phyloP scores from a whole-genome alignment of 1,139 yeast species.

The Pichia sp. region DNA sequence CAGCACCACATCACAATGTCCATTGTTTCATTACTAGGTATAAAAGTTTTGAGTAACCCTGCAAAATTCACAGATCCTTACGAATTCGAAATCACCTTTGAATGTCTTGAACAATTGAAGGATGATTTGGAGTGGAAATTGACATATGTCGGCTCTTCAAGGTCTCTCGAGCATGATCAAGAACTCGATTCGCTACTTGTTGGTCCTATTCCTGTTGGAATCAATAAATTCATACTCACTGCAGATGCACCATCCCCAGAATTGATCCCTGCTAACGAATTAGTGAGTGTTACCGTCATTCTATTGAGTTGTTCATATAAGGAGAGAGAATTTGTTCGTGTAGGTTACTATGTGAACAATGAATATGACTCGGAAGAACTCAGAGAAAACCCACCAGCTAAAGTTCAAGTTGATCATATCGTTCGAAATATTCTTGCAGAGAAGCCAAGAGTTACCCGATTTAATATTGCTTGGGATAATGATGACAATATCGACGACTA shows the following conservation, averaged over 20 bases:
- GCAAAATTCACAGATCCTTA: slow-evolving; percentile 91
- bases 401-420: slow-evolving; percentile 91
- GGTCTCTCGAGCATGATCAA: slow-evolving; percentile 92
- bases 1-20: slow-evolving; percentile 60
- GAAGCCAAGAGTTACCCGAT: slow-evolving; percentile 94
- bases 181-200: slow-evolving; percentile 91
- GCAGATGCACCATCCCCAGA: slow-evolving; percentile 98
- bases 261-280: slow-evolving; percentile 88
- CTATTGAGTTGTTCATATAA: slow-evolving; percentile 87
- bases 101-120: slow-evolving; percentile 86
- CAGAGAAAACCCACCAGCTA: slow-evolving; percentile 88
- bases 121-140: slow-evolving; percentile 97
- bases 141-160: slow-evolving; percentile 92
- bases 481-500: slow-evolving; percentile 59
- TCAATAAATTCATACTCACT: slow-evolving; percentile 83
- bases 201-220: slow-evolving; percentile 98
- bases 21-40: slow-evolving; percentile 85
- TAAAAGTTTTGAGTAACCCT: slow-evolving; percentile 90
- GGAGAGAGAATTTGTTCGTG: slow-evolving; percentile 91
- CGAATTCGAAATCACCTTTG: slow-evolving; percentile 95
- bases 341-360: slow-evolving; percentile 94
- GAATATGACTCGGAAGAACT: slow-evolving; percentile 92
- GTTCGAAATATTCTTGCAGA: slow-evolving; percentile 93
- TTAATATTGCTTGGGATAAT: slow-evolving; percentile 91
- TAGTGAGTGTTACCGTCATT: slow-evolving; percentile 92